Percentiles rank a stretch among this genome's conserved stretches.
Conservation (phyloP, 495 filamentous ascomycete genomes). For the Trichodelitschia bisporula region DNA sequence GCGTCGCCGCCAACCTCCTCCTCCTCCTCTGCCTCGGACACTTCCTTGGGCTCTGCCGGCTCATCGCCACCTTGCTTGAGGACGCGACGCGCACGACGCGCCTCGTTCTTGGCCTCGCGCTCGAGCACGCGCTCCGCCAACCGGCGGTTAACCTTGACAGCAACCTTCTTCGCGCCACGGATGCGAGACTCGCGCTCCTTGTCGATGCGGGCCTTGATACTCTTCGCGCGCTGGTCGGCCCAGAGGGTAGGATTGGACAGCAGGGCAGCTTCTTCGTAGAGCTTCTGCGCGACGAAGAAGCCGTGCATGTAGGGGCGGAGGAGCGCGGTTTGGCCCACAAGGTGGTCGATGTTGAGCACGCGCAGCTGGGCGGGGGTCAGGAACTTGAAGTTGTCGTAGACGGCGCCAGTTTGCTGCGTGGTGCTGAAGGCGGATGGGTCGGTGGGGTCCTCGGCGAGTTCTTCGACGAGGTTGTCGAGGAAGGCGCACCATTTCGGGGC, state of each 20-base stretch:
- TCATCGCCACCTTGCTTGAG: conserved; percentile 28
- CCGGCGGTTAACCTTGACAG: conserved; percentile 67
- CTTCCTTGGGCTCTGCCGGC: conserved; percentile 1
- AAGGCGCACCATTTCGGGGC: conserved; percentile 91
- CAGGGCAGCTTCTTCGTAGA: conserved; percentile 85
- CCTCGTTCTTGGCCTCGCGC: conserved; percentile 56
- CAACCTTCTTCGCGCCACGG: conserved; percentile 73
- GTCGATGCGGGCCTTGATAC: conserved; percentile 75
- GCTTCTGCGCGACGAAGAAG: conserved; percentile 76
- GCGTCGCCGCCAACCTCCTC: conserved; percentile 3
- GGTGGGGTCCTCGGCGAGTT: conserved; percentile 69
- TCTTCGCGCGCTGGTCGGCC: conserved; percentile 70
- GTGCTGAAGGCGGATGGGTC: conserved; percentile 37
- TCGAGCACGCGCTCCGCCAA: conserved; percentile 64
- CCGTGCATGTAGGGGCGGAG: conserved; percentile 95
- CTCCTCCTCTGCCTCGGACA: conserved; percentile 2
- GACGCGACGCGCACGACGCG: conserved; percentile 32
- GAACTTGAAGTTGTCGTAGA: conserved; percentile 99
- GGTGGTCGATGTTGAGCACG: conserved; percentile 56
- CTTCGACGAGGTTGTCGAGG: conserved; percentile 89
- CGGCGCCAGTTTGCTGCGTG: conserved; percentile 32
- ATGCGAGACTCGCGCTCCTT: conserved; percentile 85
- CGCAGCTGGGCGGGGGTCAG: conserved; percentile 64
- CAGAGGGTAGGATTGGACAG: conserved; percentile 81
- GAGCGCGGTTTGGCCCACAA: conserved; percentile 66